Conservation (phyloP, 495 filamentous ascomycete species). For the Neurospora sp. region DNA sequence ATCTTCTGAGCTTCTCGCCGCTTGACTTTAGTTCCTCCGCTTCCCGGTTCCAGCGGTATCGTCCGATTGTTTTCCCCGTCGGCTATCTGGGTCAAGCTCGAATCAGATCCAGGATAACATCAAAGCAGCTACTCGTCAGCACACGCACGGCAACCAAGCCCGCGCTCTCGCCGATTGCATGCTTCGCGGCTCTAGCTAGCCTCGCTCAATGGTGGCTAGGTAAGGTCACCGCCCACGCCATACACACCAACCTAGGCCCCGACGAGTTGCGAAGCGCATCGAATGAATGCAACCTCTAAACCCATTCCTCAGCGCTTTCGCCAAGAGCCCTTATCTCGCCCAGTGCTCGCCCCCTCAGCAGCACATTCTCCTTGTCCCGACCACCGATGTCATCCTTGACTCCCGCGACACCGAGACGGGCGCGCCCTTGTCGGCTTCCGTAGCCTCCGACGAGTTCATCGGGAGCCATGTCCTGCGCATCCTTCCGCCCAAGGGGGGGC, state of each 20-base stretch:
- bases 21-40: neutral
- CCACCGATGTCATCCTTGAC: constrained; percentile 79
- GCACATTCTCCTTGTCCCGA: constrained; percentile 90
- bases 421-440: constrained; percentile 65
- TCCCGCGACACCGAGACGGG: constrained; percentile 84
- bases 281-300: constrained; percentile 97
- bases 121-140: neutral
- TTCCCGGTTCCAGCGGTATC: neutral
- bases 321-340: constrained; percentile 82
- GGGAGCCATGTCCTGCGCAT: constrained; percentile 94
- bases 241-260: constrained; percentile 10
- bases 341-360: constrained; percentile 90
- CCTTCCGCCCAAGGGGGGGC: constrained; percentile 45
- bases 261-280: constrained; percentile 17
- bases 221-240: neutral
- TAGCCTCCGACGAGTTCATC: constrained; percentile 84
- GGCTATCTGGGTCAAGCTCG: neutral
- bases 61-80: neutral
- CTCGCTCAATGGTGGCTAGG: constrained; percentile 18
- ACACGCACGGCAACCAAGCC: neutral
- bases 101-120: neutral
- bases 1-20: neutral
- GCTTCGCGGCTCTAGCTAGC: constrained; percentile 1
- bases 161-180: constrained; percentile 3
- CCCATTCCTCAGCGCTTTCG: constrained; percentile 96